These are phyloP conservation scores for Dactylonectria estremocensis DNA, from an alignment of 2,329 filamentous ascomycete genomes.

Conservation along the genomic window DNA sequence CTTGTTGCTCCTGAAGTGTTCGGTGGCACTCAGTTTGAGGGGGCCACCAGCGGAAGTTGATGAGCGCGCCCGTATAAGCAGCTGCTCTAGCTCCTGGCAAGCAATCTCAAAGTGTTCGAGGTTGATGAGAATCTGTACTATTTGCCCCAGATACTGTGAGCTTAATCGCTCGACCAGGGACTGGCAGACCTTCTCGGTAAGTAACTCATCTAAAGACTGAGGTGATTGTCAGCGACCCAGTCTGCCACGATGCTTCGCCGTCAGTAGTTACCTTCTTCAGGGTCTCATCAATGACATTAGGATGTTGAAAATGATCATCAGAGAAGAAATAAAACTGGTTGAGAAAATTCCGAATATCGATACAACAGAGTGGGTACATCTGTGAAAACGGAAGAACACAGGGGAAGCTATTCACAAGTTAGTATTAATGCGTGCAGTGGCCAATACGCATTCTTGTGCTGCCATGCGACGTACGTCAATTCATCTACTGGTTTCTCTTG, in stretches of 20 bases:
- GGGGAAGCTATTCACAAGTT: slow-evolving; percentile 76
- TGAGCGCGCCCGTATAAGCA: slow-evolving; percentile 88
- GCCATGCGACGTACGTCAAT: slow-evolving; percentile 71
- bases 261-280: slow-evolving; percentile 75
- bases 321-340: slow-evolving; percentile 99
- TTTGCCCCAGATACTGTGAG: slow-evolving; percentile 96
- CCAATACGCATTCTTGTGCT: neutral
- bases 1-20: slow-evolving; percentile 89
- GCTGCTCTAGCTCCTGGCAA: slow-evolving; percentile 88
- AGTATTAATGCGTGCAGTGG: neutral
- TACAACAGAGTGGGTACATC: slow-evolving; percentile 99
- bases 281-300: slow-evolving; percentile 91
- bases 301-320: slow-evolving; percentile 94
- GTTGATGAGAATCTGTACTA: slow-evolving; percentile 98
- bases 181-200: slow-evolving; percentile 92
- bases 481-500: slow-evolving; percentile 85
- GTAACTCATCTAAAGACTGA: slow-evolving; percentile 92
- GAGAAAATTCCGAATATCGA: slow-evolving; percentile 96
- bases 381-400: slow-evolving; percentile 98
- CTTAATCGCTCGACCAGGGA: slow-evolving; percentile 89
- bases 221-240: slow-evolving; percentile 26
- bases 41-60: slow-evolving; percentile 86
- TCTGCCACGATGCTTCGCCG: fast-evolving
- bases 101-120: slow-evolving; percentile 96
- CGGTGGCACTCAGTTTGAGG: slow-evolving; percentile 85